Evolutionary conservation across 495 filamentous ascomycete genomes (phyloP), one percentile per base, ranked within the genome.

Genomic region (Xylaria acuta): DNA sequence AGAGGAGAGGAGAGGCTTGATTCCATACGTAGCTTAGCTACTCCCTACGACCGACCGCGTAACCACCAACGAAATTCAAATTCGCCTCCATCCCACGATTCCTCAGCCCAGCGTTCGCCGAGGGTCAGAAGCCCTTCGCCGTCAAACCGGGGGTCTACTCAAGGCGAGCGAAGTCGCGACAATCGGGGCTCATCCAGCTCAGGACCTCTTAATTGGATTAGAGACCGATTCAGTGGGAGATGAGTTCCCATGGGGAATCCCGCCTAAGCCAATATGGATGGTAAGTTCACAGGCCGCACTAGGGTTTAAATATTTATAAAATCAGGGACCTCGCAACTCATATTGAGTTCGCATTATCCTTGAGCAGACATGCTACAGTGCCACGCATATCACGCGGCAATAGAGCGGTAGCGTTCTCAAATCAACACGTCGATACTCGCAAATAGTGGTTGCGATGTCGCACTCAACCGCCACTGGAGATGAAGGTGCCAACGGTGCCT

Each of bases 151-250:
- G 70, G 72, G 43, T 69, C 77, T 12, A 66, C 71, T n/a, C 74
- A 77, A 11, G 68, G 73, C 47, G 77, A 79, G 25, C 75, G 76
- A 54, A 22, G 64, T 20, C 76, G 75, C 6, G 75, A 78, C 27
- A 62, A 45, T 34, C 73, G 75, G 56, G 71, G 74, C 22, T 76
- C 75, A 32, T 73, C 74, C 18, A 60, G 72, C 60, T 70, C 75
- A 34, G 80, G 82, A 64, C 78, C 81, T 9, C 60, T 84, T 11
- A 49, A 67, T 59, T 85, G 83, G 83, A 36, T 85, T 32, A 73
- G 82, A 66, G 81, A 81, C 51, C 80, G 76, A 27, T 82, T 83
- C 45, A 51, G 74, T 64, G 78, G 77, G 27, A 66, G 70, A 60
- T 67, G 63, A 63, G n/a, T 64, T 36, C 32, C 36, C 45, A 32